Base-by-base conservation (phyloP, 495 filamentous ascomycete species). In the Aspergillus haitiensis region DNA sequence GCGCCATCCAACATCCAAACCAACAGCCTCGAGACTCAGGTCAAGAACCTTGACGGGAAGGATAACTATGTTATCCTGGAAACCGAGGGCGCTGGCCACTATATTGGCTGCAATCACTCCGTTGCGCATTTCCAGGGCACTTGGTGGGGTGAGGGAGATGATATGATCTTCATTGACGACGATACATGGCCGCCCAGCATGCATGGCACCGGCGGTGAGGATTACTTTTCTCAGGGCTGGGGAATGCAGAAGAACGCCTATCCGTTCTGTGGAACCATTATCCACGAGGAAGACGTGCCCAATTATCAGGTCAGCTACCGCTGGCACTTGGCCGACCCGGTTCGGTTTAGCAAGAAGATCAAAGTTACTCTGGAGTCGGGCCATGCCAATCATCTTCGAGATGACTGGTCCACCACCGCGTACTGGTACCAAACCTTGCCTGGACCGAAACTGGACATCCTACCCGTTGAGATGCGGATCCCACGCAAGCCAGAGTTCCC, bases 161-260 rank as follows among this genome's bases (percentile, higher is more conserved):
- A 67, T 50, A 67, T 67, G 65, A 67, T 67, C 52, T 67, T 67
- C 62, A 67, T 67, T 46, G 65, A 67, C 56, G 62, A 67, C 39
- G 65, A 67, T 48, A 64, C 62, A 45, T 67, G 65, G 65, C 65
- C 65, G 16, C 65, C 65, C 1, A 60, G 55, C 31, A 64, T 67
- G 62, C 65, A 67, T 35, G 65, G 65, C 52, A 67, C 65, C 7
- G 65, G 65, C 0, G 59, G 59, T 12, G 56, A 59, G 21, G 56
- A 59, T 36, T 59, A 52, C 21, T 59, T 59, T 21, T 31, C 47
- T 16, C 56, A 59, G 18, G 56, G 56, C 33, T 59, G 56, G 56
- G 56, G 56, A 32, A 59, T 59, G 56, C 56, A 31, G 62, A 67
- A 60, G 59, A 67, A 67, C 42, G 65, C 65, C 5, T 67, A 60